Conservation (phyloP, 371 early-diverging fungal species). For the Encephalitozoon intestinalis region DNA sequence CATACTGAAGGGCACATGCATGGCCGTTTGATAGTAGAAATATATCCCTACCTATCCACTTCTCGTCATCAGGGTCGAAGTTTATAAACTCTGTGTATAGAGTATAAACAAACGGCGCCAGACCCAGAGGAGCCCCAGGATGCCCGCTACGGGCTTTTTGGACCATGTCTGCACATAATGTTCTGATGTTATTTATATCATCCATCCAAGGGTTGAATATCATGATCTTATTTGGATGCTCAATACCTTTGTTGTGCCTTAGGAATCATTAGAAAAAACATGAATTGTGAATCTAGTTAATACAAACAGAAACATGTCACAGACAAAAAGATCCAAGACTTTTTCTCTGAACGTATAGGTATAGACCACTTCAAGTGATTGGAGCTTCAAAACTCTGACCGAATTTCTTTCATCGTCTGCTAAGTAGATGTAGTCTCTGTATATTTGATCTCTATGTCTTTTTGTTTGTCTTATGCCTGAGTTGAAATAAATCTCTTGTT, state of each 20-base stretch:
- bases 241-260: neutral
- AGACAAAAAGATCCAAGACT: slow-evolving; percentile 16
- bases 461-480: slow-evolving; percentile 5
- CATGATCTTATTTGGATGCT: neutral
- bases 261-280: neutral
- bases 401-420: neutral
- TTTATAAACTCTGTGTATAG: slow-evolving; percentile 66
- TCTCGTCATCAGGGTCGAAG: slow-evolving; percentile 48
- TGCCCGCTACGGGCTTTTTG: slow-evolving; percentile 89
- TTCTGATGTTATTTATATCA: slow-evolving; percentile 77
- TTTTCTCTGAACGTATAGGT: neutral
- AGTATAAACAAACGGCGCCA: slow-evolving; percentile 81
- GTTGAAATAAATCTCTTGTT: neutral
- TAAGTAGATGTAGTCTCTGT: neutral
- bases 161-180: slow-evolving; percentile 81
- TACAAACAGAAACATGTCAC: neutral
- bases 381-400: neutral
- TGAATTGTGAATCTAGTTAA: slow-evolving; percentile 1
- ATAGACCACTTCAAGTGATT: neutral
- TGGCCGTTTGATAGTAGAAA: slow-evolving; percentile 97
- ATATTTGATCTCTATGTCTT: slow-evolving; percentile 17
- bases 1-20: slow-evolving; percentile 85
- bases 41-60: slow-evolving; percentile 78
- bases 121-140: slow-evolving; percentile 88
- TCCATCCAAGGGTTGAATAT: neutral